Evolutionary conservation across 345 rosid species (phyloP).

Genomic region (Durio zibethinus): DNA sequence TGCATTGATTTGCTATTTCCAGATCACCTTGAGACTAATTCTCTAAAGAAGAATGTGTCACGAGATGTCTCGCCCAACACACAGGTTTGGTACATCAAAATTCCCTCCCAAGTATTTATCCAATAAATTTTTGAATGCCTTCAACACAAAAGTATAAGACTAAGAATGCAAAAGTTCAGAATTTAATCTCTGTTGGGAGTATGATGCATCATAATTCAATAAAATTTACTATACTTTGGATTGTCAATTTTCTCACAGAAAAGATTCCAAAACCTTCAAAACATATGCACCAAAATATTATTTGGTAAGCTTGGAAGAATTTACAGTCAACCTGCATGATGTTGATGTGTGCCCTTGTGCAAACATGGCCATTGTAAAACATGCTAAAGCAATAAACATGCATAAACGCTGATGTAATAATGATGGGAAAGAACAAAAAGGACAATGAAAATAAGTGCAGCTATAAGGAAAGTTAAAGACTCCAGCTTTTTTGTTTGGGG

Average conservation of each 20-base stretch:
- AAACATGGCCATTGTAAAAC: constrained; percentile 17
- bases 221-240: background rate
- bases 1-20: constrained; percentile 26
- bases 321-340: constrained; percentile 16
- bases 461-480: constrained; percentile 22
- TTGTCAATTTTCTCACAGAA: constrained; percentile 5
- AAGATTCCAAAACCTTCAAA: constrained; percentile 15
- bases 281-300: constrained; percentile 11
- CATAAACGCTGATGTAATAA: constrained; percentile 13
- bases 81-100: constrained; percentile 28
- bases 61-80: constrained; percentile 20
- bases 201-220: constrained; percentile 13
- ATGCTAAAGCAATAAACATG: constrained; percentile 13
- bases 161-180: background rate
- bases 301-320: constrained; percentile 13
- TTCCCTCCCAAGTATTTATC: constrained; percentile 61
- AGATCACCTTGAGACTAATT: constrained; percentile 28
- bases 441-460: constrained; percentile 25
- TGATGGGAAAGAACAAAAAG: constrained; percentile 19
- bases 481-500: background rate
- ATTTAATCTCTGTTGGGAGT: background rate
- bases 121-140: constrained; percentile 65
- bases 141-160: constrained; percentile 22
- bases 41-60: constrained; percentile 23
- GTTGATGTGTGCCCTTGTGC: background rate